Evolutionary conservation across 148 eudicot genomes (phyloP).

Genomic region (Rhododendron griersonianum): DNA sequence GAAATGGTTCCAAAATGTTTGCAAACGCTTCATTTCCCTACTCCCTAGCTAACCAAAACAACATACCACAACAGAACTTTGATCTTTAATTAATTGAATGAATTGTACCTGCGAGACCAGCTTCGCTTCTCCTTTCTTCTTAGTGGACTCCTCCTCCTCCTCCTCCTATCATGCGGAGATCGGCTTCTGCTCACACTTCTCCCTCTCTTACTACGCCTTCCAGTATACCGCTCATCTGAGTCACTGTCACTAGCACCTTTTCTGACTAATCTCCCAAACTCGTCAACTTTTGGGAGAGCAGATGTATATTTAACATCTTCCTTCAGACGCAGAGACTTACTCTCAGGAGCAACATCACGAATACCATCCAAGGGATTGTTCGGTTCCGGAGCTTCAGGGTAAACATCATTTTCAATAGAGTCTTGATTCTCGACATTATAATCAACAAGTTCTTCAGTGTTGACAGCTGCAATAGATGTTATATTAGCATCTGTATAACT

Average conservation of each 20-base stretch:
- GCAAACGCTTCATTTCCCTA: not conserved
- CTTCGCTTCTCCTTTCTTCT: slow-evolving; percentile 70
- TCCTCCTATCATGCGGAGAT: slow-evolving; percentile 61
- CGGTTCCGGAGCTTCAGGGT: slow-evolving; percentile 13
- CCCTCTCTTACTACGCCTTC: slow-evolving; percentile 60
- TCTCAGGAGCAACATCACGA: slow-evolving; percentile 22
- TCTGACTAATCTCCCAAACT: slow-evolving; percentile 86
- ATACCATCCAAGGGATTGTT: slow-evolving; percentile 21
- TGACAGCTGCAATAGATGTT: slow-evolving; percentile 10
- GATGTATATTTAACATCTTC: slow-evolving; percentile 27
- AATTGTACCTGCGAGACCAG: slow-evolving; percentile 70
- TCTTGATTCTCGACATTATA: slow-evolving; percentile 22
- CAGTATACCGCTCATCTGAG: slow-evolving; percentile 39
- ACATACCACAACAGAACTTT: not conserved
- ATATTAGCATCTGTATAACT: slow-evolving; percentile 12
- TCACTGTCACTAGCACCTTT: slow-evolving; percentile 77
- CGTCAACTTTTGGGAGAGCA: slow-evolving; percentile 53
- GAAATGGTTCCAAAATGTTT: not conserved
- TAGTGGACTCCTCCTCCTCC: slow-evolving; percentile 53
- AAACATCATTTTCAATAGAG: slow-evolving; percentile 15
- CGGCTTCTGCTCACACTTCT: slow-evolving; percentile 65
- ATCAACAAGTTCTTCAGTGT: slow-evolving; percentile 18
- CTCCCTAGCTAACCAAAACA: not conserved
- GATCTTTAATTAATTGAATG: not conserved
- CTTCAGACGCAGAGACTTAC: slow-evolving; percentile 21